Evolutionary conservation across 2,329 filamentous ascomycete genomes (phyloP).

Genomic region (Aspergillus aculeatinus): DNA sequence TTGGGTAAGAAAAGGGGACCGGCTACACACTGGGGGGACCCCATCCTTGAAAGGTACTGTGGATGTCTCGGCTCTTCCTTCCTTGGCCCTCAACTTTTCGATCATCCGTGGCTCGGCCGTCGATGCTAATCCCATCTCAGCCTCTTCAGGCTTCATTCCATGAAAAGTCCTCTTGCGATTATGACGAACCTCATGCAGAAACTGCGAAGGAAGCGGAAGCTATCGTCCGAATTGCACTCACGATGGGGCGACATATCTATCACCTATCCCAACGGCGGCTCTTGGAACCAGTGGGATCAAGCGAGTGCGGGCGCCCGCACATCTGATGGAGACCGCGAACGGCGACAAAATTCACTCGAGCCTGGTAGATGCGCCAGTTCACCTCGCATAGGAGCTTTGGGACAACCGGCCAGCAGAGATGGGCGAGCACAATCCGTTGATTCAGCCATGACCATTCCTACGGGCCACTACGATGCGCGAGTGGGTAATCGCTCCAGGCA

Average conservation of each 20-base stretch:
- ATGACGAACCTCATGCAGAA: constrained; percentile 35
- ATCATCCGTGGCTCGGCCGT: not conserved
- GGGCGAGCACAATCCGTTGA: constrained; percentile 11
- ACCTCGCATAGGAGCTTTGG: constrained; percentile 1
- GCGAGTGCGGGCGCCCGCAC: constrained; percentile 13
- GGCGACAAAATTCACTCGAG: constrained; percentile 16
- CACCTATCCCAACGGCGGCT: constrained; percentile 41
- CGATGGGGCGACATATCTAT: constrained; percentile 44
- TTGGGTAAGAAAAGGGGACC: not conserved
- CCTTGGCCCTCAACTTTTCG: constrained; percentile 4
- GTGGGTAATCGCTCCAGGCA: constrained; percentile 25
- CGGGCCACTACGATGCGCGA: constrained; percentile 33
- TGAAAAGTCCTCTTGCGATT: constrained; percentile 26
- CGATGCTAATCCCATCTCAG: constrained; percentile 13
- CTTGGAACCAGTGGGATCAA: constrained; percentile 44
- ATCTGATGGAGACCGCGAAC: constrained; percentile 10
- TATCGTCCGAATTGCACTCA: constrained; percentile 39
- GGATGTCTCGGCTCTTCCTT: constrained; percentile 4
- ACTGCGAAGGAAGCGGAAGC: constrained; percentile 34
- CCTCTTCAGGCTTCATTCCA: constrained; percentile 18
- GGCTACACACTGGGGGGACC: not conserved
- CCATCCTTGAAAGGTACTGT: constrained; percentile 7
- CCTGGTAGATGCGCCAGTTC: constrained; percentile 10
- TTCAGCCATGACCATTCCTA: constrained; percentile 24
- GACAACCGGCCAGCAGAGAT: not conserved